Conservation (phyloP, 2,329 filamentous ascomycete species). For the Aphanocladium album region DNA sequence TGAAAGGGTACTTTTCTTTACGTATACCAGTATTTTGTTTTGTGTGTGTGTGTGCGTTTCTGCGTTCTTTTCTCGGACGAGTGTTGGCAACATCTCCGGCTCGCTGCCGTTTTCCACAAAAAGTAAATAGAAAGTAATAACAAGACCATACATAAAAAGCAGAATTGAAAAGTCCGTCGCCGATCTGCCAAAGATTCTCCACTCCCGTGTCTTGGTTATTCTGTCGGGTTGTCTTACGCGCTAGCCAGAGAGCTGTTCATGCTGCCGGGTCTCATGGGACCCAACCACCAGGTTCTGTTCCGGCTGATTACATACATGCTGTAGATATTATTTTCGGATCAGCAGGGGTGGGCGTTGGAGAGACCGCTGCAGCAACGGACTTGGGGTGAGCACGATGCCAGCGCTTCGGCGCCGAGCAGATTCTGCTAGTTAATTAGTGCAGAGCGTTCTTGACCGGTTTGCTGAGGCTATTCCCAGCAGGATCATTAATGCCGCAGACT, state of each 20-base stretch:
- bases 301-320: no score
- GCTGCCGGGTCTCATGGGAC: not conserved
- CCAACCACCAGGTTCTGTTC: not conserved
- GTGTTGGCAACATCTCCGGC: not conserved
- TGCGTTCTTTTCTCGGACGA: not conserved
- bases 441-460: not conserved
- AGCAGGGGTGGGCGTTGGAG: not conserved
- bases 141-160: not conserved
- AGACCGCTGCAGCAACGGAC: no score
- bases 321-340: not conserved
- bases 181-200: not conserved
- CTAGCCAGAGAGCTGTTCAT: not conserved
- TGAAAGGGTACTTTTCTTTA: not conserved
- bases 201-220: not conserved
- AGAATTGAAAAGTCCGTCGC: not conserved
- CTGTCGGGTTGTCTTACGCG: not conserved
- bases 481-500: not conserved
- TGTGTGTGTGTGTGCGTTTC: not conserved
- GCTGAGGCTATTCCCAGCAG: not conserved
- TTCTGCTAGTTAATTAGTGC: no score
- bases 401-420: not conserved
- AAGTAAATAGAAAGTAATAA: not conserved
- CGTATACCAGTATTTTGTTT: no score
- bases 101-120: not conserved
- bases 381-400: not conserved